A percentile compares a stretch with the other conserved stretches of the same genome.
These are phyloP conservation scores for Rutstroemia sp. DNA, from an alignment of 2,329 filamentous ascomycete species.

Conservation along the genomic window DNA sequence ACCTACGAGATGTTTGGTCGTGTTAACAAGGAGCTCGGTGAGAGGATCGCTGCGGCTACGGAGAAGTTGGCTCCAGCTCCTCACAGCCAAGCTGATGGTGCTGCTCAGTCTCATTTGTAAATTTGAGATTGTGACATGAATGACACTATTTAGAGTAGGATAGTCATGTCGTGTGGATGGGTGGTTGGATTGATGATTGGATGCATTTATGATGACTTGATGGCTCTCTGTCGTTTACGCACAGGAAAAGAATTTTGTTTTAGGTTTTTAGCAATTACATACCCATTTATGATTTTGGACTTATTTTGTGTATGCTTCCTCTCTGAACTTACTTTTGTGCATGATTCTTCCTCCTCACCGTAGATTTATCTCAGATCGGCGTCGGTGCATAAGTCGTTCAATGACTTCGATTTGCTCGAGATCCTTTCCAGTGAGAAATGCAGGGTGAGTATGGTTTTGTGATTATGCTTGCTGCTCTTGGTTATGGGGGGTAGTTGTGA, in stretches of 20 bases:
- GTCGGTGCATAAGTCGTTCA: constrained; percentile 25
- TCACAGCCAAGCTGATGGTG: constrained; percentile 4
- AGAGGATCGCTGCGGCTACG: constrained; percentile 44
- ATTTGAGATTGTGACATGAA: background rate
- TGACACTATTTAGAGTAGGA: background rate
- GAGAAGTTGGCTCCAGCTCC: constrained; percentile 32
- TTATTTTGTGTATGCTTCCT: background rate
- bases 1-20: constrained; percentile 55
- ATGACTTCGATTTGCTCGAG: constrained; percentile 24
- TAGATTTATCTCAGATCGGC: constrained; percentile 9
- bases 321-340: background rate
- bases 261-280: background rate
- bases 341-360: background rate
- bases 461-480: background rate
- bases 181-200: background rate
- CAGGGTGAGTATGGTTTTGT: constrained; percentile 7
- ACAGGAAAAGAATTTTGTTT: no score
- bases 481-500: background rate
- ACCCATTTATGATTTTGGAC: background rate
- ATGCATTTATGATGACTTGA: background rate
- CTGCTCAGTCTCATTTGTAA: constrained; percentile 9
- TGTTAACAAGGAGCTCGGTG: constrained; percentile 47
- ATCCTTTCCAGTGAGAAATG: constrained; percentile 20
- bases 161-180: background rate
- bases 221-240: background rate